phyloP scores from a whole-genome alignment of 495 filamentous ascomycete genomes.

The Neurospora sp. region DNA sequence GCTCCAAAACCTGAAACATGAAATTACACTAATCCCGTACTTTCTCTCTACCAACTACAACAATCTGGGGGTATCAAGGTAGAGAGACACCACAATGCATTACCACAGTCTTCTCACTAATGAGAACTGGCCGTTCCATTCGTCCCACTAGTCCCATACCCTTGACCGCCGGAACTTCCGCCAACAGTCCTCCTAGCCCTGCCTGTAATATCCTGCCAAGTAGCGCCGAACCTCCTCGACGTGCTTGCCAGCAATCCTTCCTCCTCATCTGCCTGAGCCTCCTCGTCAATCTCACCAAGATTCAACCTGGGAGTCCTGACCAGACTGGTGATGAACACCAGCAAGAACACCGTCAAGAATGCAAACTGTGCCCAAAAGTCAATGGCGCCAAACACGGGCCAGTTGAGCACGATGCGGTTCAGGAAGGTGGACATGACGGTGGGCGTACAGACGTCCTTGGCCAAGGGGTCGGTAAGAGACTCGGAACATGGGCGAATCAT shows the following conservation, averaged over 20 bases:
- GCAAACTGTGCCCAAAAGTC: constrained; percentile 93
- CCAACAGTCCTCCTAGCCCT: constrained; percentile 2
- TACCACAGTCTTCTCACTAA: background rate
- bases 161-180: background rate
- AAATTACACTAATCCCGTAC: background rate
- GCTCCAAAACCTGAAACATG: background rate
- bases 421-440: constrained; percentile 84
- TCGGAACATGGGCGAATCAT: constrained; percentile 78
- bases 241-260: constrained; percentile 81
- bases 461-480: constrained; percentile 46
- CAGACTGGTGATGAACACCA: constrained; percentile 64
- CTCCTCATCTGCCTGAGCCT: constrained; percentile 90
- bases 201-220: constrained; percentile 78
- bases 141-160: constrained; percentile 7
- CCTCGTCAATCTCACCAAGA: constrained; percentile 67
- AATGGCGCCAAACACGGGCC: constrained; percentile 88
- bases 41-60: background rate
- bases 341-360: constrained; percentile 74
- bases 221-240: constrained; percentile 68
- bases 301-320: constrained; percentile 72
- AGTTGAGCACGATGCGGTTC: constrained; percentile 89
- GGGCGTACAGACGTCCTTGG: constrained; percentile 75
- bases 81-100: background rate
- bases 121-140: background rate
- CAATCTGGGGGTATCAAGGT: background rate